Conservation (phyloP, 2,329 filamentous ascomycete species). For the Fusarium sterilihyphosum region DNA sequence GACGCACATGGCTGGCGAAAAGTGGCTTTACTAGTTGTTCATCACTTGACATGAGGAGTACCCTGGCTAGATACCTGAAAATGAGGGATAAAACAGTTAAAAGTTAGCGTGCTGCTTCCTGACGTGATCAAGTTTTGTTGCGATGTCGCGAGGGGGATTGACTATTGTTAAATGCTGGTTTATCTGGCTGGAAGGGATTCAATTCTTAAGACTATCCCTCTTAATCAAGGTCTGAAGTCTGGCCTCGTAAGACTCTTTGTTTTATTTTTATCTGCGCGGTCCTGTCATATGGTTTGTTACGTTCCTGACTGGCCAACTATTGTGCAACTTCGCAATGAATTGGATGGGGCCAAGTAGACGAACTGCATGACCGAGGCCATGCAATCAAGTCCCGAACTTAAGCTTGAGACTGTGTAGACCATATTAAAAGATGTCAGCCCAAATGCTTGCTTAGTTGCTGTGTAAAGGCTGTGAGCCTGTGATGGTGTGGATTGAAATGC, state of each 20-base stretch:
- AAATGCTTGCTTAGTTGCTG: slow-evolving; percentile 8
- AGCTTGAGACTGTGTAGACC: slow-evolving; percentile 14
- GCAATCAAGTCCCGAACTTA: not conserved
- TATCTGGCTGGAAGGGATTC: too few species aligned
- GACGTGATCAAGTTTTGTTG: not conserved
- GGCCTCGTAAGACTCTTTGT: not conserved
- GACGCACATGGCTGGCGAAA: slow-evolving; percentile 28
- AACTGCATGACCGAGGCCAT: slow-evolving; percentile 2
- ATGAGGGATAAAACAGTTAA: slow-evolving; percentile 45
- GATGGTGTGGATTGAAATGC: not conserved
- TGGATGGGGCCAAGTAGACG: not conserved
- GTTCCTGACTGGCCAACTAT: slow-evolving; percentile 33
- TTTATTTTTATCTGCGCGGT: slow-evolving; percentile 20
- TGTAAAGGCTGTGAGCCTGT: not conserved
- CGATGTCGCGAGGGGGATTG: not conserved
- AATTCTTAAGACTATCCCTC: not conserved
- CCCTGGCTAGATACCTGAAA: slow-evolving; percentile 41
- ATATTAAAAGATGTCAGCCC: not conserved
- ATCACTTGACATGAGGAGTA: slow-evolving; percentile 29
- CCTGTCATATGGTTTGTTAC: slow-evolving; percentile 19
- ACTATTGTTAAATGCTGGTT: not conserved
- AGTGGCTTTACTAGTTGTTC: slow-evolving; percentile 39
- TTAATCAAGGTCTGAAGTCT: not conserved
- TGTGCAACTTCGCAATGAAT: slow-evolving; percentile 26
- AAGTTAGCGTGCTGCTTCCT: slow-evolving; percentile 34